A percentile compares a stretch with the other conserved stretches of the same genome.
Conservation (phyloP, 306 rosid genomes). For the Purshia tridentata region DNA sequence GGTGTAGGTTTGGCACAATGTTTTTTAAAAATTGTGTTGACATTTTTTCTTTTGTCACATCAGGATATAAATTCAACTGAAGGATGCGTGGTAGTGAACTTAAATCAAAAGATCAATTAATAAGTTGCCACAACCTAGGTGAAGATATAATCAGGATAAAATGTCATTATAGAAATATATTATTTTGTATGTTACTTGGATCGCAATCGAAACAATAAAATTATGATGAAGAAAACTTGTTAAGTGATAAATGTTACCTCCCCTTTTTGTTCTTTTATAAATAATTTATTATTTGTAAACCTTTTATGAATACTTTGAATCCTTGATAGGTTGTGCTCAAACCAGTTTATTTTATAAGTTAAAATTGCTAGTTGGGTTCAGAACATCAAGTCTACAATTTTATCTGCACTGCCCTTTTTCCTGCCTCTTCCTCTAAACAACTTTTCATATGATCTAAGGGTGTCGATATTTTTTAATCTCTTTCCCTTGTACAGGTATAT, state of each 20-base stretch:
- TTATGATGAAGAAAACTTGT: no score
- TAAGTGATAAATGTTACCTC: no score
- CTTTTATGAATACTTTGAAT: no score
- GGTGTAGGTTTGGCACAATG: background rate
- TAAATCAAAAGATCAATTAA: background rate
- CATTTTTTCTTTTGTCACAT: background rate
- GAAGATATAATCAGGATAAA: background rate
- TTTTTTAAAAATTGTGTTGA: background rate
- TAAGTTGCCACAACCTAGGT: background rate
- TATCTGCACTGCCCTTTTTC: background rate
- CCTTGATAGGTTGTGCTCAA: background rate
- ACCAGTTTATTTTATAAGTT: background rate
- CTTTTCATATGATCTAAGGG: background rate
- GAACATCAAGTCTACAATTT: background rate
- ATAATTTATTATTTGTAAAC: no score
- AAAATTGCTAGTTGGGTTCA: background rate
- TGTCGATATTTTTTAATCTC: no score
- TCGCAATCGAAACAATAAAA: no score
- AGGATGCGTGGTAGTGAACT: background rate
- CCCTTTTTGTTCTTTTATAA: no score
- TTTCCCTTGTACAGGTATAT: no score
- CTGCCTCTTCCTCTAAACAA: background rate
- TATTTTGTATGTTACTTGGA: no score
- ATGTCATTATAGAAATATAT: background rate
- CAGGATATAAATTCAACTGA: background rate